Conservation (phyloP, 2,329 filamentous ascomycete genomes). For the Phoma herbarum region DNA sequence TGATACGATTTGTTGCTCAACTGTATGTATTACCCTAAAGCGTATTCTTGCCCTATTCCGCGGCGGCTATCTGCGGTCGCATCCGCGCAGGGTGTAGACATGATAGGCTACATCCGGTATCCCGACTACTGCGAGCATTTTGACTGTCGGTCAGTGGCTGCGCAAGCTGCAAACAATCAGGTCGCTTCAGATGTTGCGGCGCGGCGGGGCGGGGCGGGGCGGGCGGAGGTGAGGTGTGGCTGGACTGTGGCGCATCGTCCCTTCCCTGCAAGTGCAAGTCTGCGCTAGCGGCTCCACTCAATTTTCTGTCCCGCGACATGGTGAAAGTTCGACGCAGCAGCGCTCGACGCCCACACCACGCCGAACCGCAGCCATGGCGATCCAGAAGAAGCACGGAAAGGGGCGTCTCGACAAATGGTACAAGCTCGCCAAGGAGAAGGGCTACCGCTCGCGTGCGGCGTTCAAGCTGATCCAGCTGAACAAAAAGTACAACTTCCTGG, state of each 20-base stretch:
- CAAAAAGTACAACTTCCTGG: conserved; percentile 98
- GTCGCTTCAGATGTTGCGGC: background rate
- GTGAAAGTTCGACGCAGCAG: conserved; percentile 24
- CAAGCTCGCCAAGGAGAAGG: conserved; percentile 97
- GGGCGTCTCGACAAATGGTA: conserved; percentile 99
- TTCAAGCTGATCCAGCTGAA: conserved; percentile 99
- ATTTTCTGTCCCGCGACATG: conserved; percentile 9
- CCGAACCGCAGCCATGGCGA: conserved; percentile 72
- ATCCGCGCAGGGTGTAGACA: background rate
- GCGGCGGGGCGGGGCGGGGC: background rate
- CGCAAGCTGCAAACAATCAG: background rate
- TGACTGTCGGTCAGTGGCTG: background rate
- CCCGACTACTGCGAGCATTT: background rate
- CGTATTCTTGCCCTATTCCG: background rate
- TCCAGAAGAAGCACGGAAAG: conserved; percentile 99
- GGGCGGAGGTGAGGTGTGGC: background rate
- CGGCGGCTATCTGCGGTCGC: background rate
- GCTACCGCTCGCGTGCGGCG: conserved; percentile 91
- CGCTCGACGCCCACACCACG: conserved; percentile 26
- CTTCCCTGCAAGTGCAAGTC: background rate
- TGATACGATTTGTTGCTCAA: background rate
- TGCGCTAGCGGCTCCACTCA: conserved; percentile 3
- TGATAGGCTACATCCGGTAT: too few relatives aligned
- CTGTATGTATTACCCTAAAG: background rate
- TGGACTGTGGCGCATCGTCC: background rate